Evolutionary conservation across 208 protist genomes (phyloP), one percentile per base, ranked within the genome.

Genomic region (Wallacemonas sp.): DNA sequence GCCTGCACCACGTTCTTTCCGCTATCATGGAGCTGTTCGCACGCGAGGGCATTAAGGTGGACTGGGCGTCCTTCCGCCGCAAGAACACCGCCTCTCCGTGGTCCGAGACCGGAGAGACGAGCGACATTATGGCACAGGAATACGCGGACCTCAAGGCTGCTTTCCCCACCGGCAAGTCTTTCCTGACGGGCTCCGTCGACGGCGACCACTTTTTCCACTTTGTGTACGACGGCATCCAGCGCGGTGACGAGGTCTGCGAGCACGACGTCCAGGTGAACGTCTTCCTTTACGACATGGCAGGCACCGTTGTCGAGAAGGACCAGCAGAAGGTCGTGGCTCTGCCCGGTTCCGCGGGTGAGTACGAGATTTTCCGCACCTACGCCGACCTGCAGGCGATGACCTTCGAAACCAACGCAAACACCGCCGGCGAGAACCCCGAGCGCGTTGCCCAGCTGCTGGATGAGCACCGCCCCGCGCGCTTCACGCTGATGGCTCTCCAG

Each of bases 201-300:
- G 77, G 90, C 39, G 84, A 91, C 33, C 90, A 95, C 68, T 92
- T 78, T 69, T 93, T 92, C 65, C 76, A 88, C 76, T 95, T 92
- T 67, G 83, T 93, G 48, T 95, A 83, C 61, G 90, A 95, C 63
- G 71, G 63, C 59, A 72, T 93, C 36, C 38, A 78, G 19, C 78
- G 84, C 39, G 55, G 44, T 34, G 45, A 46, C 0, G 65, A 21
- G 22, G 58, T 55, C 8, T 66, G 44, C 45, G 85, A 93, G 66
- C 66, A 75, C 46, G 85, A 92, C 36, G 78, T 80, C 44, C 85
- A 93, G 72, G 57, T 95, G 44, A 93, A 93, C 68, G 70, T 92
- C 24, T 89, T 87, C 54, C 72, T 93, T 48, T 83, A 87, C 74
- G 79, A 86, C 61, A 67, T 83, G 8, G 59, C 81, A n/a, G 27